Evolutionary conservation across 805 yeast genomes (phyloP).

Genomic region (Saturnispora quitensis): DNA sequence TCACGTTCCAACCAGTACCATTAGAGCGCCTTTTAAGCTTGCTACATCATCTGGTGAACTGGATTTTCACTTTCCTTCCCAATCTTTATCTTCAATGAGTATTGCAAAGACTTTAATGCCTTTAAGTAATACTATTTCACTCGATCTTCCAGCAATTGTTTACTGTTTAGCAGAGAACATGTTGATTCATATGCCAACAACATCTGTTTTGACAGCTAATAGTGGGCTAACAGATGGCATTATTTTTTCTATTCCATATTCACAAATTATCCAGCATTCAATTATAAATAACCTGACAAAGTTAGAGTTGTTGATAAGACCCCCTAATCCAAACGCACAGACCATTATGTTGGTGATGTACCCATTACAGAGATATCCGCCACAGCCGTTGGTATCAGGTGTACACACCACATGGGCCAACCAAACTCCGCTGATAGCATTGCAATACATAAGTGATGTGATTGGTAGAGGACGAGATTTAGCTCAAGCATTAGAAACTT

Average conservation of each 20-base stretch:
- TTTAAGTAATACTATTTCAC: constrained; percentile 4
- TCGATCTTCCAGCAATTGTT: constrained; percentile 16
- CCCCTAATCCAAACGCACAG: background rate
- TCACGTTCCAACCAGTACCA: constrained; percentile 4
- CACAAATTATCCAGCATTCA: constrained; percentile 15
- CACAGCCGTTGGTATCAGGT: constrained; percentile 12
- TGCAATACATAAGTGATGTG: constrained; percentile 18
- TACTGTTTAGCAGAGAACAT: constrained; percentile 20
- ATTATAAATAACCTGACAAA: constrained; percentile 14
- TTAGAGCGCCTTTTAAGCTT: constrained; percentile 6
- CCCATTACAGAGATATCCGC: constrained; percentile 15
- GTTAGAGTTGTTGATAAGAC: constrained; percentile 2
- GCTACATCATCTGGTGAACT: background rate
- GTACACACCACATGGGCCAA: constrained; percentile 17
- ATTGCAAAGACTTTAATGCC: background rate
- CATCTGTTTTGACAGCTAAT: background rate
- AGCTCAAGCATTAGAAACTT: background rate
- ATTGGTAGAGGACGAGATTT: constrained; percentile 14
- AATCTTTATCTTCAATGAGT: background rate
- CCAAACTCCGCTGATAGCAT: constrained; percentile 12
- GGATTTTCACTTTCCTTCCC: constrained; percentile 4
- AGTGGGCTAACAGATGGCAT: constrained; percentile 5
- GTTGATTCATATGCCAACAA: constrained; percentile 14
- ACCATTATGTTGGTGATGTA: constrained; percentile 8
- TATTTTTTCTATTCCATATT: constrained; percentile 18